These are phyloP conservation scores for Catharanthus roseus DNA, from an alignment of 257 asterid genomes.

Conservation along the genomic window DNA sequence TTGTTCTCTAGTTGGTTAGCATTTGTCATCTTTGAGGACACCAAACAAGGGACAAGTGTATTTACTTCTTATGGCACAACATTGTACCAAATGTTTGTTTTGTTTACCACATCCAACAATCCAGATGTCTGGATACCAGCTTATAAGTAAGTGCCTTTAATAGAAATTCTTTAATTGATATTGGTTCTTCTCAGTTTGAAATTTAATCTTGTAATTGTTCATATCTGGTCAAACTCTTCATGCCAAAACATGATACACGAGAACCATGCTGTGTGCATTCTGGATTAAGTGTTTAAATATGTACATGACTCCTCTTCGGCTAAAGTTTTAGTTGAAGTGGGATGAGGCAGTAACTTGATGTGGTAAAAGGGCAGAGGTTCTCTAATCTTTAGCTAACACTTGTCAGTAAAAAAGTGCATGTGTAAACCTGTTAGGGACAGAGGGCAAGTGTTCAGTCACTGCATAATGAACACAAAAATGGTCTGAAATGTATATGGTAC, in stretches of 20 bases:
- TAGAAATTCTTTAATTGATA: slow-evolving; percentile 9
- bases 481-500: neutral
- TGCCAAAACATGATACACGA: neutral
- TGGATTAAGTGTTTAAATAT: neutral
- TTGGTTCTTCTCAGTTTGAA: neutral
- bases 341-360: neutral
- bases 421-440: neutral
- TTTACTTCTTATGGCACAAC: slow-evolving; percentile 75
- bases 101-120: slow-evolving; percentile 95
- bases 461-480: neutral
- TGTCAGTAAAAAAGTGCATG: too few species aligned
- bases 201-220: slow-evolving; percentile 1
- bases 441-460: neutral
- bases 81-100: slow-evolving; percentile 78
- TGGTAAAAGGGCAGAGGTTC: neutral
- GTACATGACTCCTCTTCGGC: neutral
- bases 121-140: slow-evolving; percentile 99
- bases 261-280: neutral
- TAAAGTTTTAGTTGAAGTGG: neutral
- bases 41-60: slow-evolving; percentile 65
- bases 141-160: slow-evolving; percentile 61
- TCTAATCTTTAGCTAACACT: too few species aligned
- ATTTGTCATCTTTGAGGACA: slow-evolving; percentile 91
- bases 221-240: neutral
- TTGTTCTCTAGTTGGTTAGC: slow-evolving; percentile 96